These are phyloP conservation scores for Glomus cerebriforme DNA, from an alignment of 192 early-diverging fungal species.

Conservation along the genomic window DNA sequence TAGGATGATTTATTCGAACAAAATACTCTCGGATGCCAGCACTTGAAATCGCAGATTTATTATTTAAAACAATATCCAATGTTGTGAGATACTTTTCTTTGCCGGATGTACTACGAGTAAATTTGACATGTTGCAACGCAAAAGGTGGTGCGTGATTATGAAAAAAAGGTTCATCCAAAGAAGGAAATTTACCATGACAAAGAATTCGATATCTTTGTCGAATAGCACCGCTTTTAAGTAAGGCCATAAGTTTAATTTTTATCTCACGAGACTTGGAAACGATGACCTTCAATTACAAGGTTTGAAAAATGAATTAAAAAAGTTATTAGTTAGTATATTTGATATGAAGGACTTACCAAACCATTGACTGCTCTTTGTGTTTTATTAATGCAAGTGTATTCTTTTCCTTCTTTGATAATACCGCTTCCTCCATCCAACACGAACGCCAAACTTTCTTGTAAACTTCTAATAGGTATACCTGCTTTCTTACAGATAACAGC, in stretches of 20 bases:
- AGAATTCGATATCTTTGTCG: conserved; percentile 7
- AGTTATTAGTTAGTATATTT: background rate
- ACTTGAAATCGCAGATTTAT: background rate
- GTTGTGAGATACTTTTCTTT: conserved; percentile 16
- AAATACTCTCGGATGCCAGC: conserved; percentile 9
- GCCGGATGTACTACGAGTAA: conserved; percentile 15
- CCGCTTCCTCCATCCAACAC: background rate
- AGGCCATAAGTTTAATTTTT: background rate
- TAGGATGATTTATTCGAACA: conserved; percentile 6
- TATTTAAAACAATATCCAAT: background rate
- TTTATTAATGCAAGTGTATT: conserved; percentile 5
- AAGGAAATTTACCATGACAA: conserved; percentile 18
- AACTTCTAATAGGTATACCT: background rate
- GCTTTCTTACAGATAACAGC: conserved; percentile 5
- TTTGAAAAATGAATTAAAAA: background rate
- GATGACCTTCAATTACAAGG: background rate
- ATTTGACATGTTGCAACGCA: background rate
- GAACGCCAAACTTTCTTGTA: conserved; percentile 3
- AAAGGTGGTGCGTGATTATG: background rate
- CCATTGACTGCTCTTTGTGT: conserved; percentile 12
- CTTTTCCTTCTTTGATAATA: background rate
- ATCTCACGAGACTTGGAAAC: conserved; percentile 7
- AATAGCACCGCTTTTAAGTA: background rate
- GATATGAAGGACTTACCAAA: conserved; percentile 6
- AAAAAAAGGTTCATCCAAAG: background rate